A percentile compares a stretch with the other conserved stretches of the same genome.
Conservation (phyloP, 2,329 filamentous ascomycete genomes). For the Diaporthe sp. region DNA sequence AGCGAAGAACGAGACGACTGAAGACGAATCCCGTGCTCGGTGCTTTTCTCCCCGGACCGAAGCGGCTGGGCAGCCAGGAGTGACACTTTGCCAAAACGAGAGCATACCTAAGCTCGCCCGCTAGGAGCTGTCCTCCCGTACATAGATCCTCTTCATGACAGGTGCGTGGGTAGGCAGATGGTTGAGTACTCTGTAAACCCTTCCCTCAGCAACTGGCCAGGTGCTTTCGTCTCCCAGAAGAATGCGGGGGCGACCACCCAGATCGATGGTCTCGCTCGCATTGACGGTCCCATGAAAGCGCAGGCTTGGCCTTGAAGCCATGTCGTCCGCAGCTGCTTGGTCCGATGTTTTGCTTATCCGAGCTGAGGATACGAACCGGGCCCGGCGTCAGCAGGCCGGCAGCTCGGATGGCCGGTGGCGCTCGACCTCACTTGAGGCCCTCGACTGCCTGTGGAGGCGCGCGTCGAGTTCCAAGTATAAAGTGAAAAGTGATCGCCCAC, state of each 20-base stretch:
- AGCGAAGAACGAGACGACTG: not conserved
- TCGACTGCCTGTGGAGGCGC: not conserved
- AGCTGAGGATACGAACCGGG: constrained; percentile 23
- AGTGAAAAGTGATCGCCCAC: not conserved
- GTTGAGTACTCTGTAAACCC: not conserved
- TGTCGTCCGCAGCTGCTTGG: constrained; percentile 14
- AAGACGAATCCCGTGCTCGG: not conserved
- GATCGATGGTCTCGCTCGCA: not conserved
- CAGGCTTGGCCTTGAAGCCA: constrained; percentile 2
- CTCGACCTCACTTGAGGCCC: constrained; percentile 20
- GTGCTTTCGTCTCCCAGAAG: not conserved
- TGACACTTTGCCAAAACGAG: not conserved
- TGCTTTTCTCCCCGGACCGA: not conserved
- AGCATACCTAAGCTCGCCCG: not conserved
- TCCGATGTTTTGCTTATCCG: constrained; percentile 12
- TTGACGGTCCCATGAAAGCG: not conserved
- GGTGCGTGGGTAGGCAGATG: not conserved
- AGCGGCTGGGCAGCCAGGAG: not conserved
- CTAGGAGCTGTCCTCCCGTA: not conserved
- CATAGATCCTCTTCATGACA: not conserved
- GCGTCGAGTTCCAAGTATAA: not conserved
- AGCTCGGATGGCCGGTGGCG: constrained; percentile 21
- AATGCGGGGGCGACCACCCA: not conserved
- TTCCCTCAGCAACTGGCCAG: not conserved
- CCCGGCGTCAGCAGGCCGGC: constrained; percentile 21